These are phyloP conservation scores for Ganoderma lingzhi DNA, from an alignment of 1,284 basidiomycete species.

Conservation along the genomic window DNA sequence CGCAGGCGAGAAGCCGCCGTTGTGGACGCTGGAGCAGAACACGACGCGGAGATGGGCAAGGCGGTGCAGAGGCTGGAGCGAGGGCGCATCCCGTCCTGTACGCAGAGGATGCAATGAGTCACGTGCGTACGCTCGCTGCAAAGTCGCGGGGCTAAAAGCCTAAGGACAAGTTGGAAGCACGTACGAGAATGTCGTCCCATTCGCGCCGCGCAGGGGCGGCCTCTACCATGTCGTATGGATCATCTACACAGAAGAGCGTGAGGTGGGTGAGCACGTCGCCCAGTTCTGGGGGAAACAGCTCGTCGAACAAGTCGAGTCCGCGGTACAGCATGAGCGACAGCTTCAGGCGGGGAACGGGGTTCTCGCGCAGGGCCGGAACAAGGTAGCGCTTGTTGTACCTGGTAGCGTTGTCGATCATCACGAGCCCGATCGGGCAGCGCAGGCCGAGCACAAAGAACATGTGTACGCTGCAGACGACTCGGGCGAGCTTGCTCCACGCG, in stretches of 20 bases:
- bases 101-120: background rate
- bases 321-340: background rate
- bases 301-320: background rate
- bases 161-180: background rate
- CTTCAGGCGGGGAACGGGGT: background rate
- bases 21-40: background rate
- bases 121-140: background rate
- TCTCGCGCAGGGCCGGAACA: background rate
- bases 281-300: background rate
- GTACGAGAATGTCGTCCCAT: background rate
- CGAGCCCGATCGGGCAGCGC: background rate
- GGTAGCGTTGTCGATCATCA: background rate
- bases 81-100: background rate
- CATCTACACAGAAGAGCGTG: background rate
- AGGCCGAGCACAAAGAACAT: background rate
- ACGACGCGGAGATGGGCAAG: background rate
- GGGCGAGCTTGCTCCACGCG: background rate
- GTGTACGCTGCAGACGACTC: background rate
- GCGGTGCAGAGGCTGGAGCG: background rate
- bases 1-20: no score
- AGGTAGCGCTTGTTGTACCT: background rate
- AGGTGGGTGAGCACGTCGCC: background rate
- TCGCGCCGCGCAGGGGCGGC: background rate
- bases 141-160: no score
- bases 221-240: background rate